Evolutionary conservation across 164 flowering plant species (phyloP).

Genomic region (Taxillus chinensis): DNA sequence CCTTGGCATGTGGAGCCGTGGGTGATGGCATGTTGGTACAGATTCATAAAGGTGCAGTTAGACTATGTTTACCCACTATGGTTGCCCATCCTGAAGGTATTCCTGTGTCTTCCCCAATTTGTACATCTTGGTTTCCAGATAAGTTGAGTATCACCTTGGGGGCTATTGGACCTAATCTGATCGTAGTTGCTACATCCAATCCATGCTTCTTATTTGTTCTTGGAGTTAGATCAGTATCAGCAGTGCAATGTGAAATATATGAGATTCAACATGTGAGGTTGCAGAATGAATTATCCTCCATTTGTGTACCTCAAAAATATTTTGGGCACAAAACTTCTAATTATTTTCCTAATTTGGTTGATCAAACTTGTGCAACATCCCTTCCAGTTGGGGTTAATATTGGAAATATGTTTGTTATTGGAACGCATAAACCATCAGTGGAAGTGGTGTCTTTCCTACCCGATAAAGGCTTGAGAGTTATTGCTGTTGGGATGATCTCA

Average conservation of each 20-base stretch:
- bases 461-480: constrained; percentile 42
- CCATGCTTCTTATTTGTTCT: constrained; percentile 71
- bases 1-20: constrained; percentile 86
- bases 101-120: constrained; percentile 53
- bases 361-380: constrained; percentile 10
- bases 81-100: constrained; percentile 70
- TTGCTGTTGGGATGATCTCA: constrained; percentile 67
- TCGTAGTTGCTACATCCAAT: constrained; percentile 78
- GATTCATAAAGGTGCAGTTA: constrained; percentile 61
- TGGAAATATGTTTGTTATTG: constrained; percentile 58
- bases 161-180: constrained; percentile 57
- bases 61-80: constrained; percentile 75
- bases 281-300: constrained; percentile 79
- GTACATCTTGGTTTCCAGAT: constrained; percentile 66
- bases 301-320: constrained; percentile 54
- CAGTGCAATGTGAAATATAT: constrained; percentile 54
- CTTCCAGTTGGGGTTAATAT: constrained; percentile 36
- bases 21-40: constrained; percentile 74
- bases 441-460: constrained; percentile 58
- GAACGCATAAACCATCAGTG: constrained; percentile 94
- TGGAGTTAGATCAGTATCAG: constrained; percentile 46
- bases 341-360: constrained; percentile 13
- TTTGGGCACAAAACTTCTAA: constrained; percentile 13
- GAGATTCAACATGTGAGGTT: constrained; percentile 61
- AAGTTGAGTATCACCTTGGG: constrained; percentile 71